These are phyloP conservation scores for Hypoxylon sp. DNA, from an alignment of 2,329 filamentous ascomycete genomes.

Conservation along the genomic window DNA sequence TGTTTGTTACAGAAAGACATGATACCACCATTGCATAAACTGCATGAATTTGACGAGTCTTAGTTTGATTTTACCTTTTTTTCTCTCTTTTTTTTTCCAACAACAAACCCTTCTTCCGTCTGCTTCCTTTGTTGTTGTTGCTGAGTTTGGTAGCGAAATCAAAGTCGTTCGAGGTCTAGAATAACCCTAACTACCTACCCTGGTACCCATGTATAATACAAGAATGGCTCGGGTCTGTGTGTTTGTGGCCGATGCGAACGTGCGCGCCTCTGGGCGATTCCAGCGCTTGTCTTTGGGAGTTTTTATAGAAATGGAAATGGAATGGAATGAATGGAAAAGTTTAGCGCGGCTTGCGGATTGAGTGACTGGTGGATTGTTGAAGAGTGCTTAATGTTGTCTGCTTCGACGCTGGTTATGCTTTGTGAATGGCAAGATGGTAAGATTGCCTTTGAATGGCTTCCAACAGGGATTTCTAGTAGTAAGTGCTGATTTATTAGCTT, in stretches of 20 bases:
- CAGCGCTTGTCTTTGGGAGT: background rate
- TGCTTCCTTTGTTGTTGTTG: conserved; percentile 3
- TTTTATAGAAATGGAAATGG: conserved; percentile 20
- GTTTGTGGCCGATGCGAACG: background rate
- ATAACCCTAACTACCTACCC: background rate
- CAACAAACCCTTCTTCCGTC: background rate
- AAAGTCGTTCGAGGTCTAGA: conserved; percentile 3
- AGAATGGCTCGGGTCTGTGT: conserved; percentile 7
- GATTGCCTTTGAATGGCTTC: background rate
- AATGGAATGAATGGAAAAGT: conserved; percentile 1
- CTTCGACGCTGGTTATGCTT: background rate
- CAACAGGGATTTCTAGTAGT: background rate
- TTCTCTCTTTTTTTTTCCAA: conserved; percentile 4
- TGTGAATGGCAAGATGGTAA: background rate
- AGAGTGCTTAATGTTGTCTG: background rate
- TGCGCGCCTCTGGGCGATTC: background rate
- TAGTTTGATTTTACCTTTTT: conserved; percentile 11
- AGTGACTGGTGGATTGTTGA: background rate
- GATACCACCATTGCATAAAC: conserved; percentile 56
- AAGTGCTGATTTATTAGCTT: background rate
- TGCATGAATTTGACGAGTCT: conserved; percentile 53
- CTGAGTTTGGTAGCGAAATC: conserved; percentile 10
- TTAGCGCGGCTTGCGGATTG: background rate
- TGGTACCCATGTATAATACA: conserved; percentile 15
- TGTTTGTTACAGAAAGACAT: conserved; percentile 53